These are phyloP conservation scores for Xylaria scruposa DNA, from an alignment of 495 filamentous ascomycete species.

Conservation along the genomic window DNA sequence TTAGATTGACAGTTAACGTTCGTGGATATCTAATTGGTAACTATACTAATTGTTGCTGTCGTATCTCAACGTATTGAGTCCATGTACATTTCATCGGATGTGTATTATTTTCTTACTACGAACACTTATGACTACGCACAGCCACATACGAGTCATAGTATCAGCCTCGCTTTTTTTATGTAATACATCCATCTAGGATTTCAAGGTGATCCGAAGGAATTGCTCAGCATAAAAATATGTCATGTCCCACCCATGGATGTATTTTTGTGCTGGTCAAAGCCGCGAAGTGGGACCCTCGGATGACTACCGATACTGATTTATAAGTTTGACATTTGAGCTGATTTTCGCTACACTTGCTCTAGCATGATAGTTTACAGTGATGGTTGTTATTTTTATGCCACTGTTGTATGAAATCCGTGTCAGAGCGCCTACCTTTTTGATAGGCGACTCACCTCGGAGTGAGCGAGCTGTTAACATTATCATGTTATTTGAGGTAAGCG, in stretches of 20 bases:
- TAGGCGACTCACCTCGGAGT: not conserved
- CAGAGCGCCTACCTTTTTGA: not conserved
- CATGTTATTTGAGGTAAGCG: not conserved
- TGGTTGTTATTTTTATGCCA: not conserved
- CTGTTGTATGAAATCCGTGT: not conserved
- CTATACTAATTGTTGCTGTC: not conserved
- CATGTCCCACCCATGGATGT: not conserved
- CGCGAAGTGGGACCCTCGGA: not conserved
- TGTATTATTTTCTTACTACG: not conserved
- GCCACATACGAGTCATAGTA: not conserved
- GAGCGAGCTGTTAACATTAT: not conserved
- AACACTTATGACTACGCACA: not conserved
- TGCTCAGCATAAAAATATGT: conserved; percentile 1
- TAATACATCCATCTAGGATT: not conserved
- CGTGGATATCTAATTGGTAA: not conserved
- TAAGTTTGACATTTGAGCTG: not conserved
- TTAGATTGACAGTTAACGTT: not conserved
- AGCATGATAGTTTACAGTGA: not conserved
- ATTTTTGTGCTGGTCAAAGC: not conserved
- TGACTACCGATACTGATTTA: not conserved
- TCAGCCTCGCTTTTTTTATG: not conserved
- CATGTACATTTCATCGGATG: not conserved
- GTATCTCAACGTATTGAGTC: not conserved
- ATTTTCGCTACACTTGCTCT: not conserved
- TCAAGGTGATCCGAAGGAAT: not conserved